Conservation (phyloP, 768 basidiomycete genomes). For the Paxillus rubicundulus region DNA sequence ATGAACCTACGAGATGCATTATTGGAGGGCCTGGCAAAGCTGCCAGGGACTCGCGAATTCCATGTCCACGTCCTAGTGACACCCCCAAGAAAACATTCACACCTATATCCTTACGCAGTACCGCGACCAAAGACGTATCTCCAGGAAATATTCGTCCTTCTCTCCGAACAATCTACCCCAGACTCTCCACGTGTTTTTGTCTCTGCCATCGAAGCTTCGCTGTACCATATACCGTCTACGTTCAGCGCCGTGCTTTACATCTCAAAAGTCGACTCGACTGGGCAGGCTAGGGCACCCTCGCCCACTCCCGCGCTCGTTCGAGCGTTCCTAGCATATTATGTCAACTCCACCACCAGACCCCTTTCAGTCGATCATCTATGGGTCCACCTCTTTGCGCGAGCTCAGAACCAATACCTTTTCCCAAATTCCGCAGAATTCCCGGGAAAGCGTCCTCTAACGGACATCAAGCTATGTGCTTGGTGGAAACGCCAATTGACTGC, state of each 20-base stretch:
- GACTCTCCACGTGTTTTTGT: conserved; percentile 61
- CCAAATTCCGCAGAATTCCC: conserved; percentile 73
- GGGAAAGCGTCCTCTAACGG: conserved; percentile 73
- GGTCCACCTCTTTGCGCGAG: conserved; percentile 87
- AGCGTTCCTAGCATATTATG: conserved; percentile 63
- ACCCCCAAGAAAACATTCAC: conserved; percentile 60
- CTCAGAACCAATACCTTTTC: conserved; percentile 91
- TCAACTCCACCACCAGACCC: conserved; percentile 61
- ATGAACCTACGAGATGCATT: conserved; percentile 62
- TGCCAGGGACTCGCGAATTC: conserved; percentile 70
- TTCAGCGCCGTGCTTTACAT: conserved; percentile 78
- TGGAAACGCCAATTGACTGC: conserved; percentile 78
- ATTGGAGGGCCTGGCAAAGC: conserved; percentile 47
- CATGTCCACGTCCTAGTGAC: conserved; percentile 76
- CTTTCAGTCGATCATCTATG: conserved; percentile 56
- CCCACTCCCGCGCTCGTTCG: conserved; percentile 70
- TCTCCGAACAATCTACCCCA: conserved; percentile 57
- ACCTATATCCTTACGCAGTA: conserved; percentile 72
- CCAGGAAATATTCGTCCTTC: conserved; percentile 74
- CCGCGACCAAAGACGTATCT: conserved; percentile 65
- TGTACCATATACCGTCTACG: conserved; percentile 74
- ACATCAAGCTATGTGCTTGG: conserved; percentile 84
- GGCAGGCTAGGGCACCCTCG: conserved; percentile 60
- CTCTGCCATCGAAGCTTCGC: conserved; percentile 71
- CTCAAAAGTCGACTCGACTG: conserved; percentile 93